phyloP scores from a whole-genome alignment of 192 early-diverging fungal species.

The Backusella luteola region DNA sequence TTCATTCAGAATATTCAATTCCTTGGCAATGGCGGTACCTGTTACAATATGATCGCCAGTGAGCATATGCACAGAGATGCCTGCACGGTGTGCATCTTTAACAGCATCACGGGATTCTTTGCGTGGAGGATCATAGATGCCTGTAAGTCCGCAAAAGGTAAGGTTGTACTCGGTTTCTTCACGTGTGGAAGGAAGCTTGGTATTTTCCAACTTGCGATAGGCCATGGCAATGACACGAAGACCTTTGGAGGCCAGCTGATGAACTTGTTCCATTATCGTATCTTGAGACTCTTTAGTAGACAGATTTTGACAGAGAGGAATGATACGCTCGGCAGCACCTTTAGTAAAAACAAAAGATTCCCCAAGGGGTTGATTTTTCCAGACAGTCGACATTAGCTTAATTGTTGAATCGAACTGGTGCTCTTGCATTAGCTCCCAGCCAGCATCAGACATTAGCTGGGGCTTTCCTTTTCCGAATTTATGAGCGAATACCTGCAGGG shows the following conservation, averaged over 20 bases:
- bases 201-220: constrained; percentile 42
- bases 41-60: constrained; percentile 93
- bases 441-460: constrained; percentile 42
- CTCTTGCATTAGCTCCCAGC: constrained; percentile 56
- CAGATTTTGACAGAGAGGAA: constrained; percentile 60
- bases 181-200: background rate
- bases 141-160: constrained; percentile 81
- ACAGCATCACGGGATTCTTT: constrained; percentile 64
- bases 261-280: constrained; percentile 56
- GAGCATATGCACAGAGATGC: constrained; percentile 93
- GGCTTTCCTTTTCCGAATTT: constrained; percentile 77
- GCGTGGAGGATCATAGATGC: constrained; percentile 90
- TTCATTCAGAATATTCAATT: constrained; percentile 71
- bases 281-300: constrained; percentile 34
- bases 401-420: constrained; percentile 70
- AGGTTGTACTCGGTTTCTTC: constrained; percentile 55
- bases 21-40: constrained; percentile 85
- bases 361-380: constrained; percentile 21
- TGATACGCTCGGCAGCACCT: constrained; percentile 87
- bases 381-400: constrained; percentile 91
- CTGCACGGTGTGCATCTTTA: constrained; percentile 79
- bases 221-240: constrained; percentile 89
- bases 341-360: constrained; percentile 67
- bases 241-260: constrained; percentile 68
- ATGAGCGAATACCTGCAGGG: constrained; percentile 82